Conservation (phyloP, 1,284 basidiomycete genomes). For the Moniliella sp. region DNA sequence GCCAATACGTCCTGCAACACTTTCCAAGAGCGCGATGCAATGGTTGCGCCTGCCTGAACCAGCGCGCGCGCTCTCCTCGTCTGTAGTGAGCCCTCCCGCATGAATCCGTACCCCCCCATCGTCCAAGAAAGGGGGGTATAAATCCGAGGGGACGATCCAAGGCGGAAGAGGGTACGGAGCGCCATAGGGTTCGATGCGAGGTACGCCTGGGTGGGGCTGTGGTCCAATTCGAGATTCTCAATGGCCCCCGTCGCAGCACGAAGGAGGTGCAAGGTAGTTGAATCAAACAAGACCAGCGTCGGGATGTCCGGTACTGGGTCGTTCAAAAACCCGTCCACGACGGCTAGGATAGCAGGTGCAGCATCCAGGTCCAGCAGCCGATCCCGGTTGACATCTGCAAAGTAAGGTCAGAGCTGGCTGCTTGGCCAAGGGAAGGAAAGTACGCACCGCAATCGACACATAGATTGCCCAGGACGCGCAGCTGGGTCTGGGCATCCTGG, state of each 20-base stretch:
- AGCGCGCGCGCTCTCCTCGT: too few species aligned
- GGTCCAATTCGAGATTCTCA: conserved; percentile 55
- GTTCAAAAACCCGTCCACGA: not conserved
- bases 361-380: not conserved
- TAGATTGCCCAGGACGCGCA: conserved; percentile 17
- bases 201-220: conserved; percentile 41
- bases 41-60: too few species aligned
- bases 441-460: conserved; percentile 13
- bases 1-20: conserved; percentile 10
- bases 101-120: conserved; percentile 1
- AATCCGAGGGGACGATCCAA: not conserved
- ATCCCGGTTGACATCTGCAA: not conserved
- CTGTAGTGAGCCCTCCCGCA: too few species aligned
- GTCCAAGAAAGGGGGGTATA: conserved; percentile 5
- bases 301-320: not conserved
- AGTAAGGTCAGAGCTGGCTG: not conserved
- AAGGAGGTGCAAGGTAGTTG: conserved; percentile 43
- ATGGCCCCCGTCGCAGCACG: conserved; percentile 58
- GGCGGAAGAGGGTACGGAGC: not conserved
- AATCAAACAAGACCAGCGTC: not conserved
- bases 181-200: conserved; percentile 43
- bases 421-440: not conserved
- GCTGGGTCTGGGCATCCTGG: conserved; percentile 10
- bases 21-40: conserved; percentile 9
- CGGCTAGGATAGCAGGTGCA: not conserved